Conservation (phyloP, 108 stramenopile species). For the Cyclotella atomus region DNA sequence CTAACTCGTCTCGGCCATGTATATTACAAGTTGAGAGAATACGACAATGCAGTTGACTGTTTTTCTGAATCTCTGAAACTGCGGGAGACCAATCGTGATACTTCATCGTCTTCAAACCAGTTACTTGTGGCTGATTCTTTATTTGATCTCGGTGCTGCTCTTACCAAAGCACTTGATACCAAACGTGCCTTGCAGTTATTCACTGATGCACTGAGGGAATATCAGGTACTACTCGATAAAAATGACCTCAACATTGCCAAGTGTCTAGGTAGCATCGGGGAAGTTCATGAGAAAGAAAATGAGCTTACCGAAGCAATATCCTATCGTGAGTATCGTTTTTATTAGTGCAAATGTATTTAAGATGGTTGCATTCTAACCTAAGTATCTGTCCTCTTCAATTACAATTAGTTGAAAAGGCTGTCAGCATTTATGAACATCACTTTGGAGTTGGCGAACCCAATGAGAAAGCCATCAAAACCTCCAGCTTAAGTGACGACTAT, state of each 20-base stretch:
- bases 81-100: conserved; percentile 30
- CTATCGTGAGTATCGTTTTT: no score
- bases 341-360: no score
- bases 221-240: conserved; percentile 31
- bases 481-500: conserved; percentile 28
- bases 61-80: conserved; percentile 45
- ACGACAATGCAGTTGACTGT: conserved; percentile 29
- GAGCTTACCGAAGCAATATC: conserved; percentile 31
- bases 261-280: conserved; percentile 38
- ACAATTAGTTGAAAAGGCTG: conserved; percentile 35
- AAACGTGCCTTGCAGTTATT: conserved; percentile 39
- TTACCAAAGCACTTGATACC: conserved; percentile 36
- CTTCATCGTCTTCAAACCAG: conserved; percentile 21
- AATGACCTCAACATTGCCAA: conserved; percentile 45
- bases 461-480: conserved; percentile 43
- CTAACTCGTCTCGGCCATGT: conserved; percentile 41
- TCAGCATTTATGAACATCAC: conserved; percentile 30
- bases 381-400: no score
- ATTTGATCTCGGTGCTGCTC: conserved; percentile 42
- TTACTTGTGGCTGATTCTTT: conserved; percentile 45
- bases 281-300: conserved; percentile 42
- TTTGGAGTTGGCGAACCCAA: conserved; percentile 30
- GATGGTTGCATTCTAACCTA: no score
- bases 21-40: conserved; percentile 34
- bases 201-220: conserved; percentile 47